Percentiles rank a stretch among this genome's conserved stretches.
Conservation (phyloP, 257 asterid genomes). For the Solanum medicagineum region DNA sequence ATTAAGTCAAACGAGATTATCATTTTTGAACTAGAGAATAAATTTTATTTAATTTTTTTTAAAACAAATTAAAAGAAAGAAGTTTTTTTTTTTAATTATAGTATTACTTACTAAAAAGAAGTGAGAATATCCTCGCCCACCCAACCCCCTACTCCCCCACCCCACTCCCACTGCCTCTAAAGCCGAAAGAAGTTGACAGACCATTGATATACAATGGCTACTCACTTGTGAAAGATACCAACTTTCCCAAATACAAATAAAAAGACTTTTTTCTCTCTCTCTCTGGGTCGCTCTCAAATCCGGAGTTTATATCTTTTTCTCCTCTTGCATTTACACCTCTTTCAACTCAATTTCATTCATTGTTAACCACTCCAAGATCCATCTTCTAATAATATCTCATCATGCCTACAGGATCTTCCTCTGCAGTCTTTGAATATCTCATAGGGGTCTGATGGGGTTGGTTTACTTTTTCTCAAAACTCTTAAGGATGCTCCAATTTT, state of each 20-base stretch:
- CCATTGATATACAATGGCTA: not conserved
- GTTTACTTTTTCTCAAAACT: not conserved
- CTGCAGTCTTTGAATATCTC: not conserved
- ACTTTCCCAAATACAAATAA: conserved; percentile 5
- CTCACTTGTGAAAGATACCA: not conserved
- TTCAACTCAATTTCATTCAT: not conserved
- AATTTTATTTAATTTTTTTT: too few relatives aligned
- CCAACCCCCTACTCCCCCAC: not conserved
- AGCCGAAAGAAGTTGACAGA: not conserved
- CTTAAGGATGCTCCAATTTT: not conserved
- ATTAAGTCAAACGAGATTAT: too few relatives aligned
- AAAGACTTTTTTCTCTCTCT: not conserved
- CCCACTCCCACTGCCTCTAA: not conserved
- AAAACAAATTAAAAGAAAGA: too few relatives aligned
- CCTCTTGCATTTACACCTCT: not conserved
- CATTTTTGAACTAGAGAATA: too few relatives aligned
- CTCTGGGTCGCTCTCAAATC: not conserved
- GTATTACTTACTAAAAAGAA: not conserved
- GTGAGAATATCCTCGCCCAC: not conserved
- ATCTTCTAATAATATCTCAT: not conserved
- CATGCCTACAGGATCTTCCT: not conserved
- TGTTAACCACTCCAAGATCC: conserved; percentile 1
- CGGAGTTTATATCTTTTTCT: not conserved
- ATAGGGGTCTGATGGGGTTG: not conserved
- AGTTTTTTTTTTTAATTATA: too few relatives aligned